phyloP scores from a whole-genome alignment of 2,329 filamentous ascomycete species.

The Penicillium nordicum region DNA sequence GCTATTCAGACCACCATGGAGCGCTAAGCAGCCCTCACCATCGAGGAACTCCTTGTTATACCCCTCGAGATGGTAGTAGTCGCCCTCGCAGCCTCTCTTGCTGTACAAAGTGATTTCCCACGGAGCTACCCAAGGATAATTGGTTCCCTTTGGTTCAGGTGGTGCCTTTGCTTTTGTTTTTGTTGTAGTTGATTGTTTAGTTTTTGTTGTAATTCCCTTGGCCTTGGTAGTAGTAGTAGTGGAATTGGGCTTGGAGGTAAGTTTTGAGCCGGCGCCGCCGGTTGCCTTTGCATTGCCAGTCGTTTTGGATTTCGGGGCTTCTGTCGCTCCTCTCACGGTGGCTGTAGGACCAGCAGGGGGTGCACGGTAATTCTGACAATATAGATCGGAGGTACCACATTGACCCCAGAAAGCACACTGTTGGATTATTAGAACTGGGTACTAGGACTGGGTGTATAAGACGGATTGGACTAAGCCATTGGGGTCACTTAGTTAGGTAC shows the following conservation, averaged over 20 bases:
- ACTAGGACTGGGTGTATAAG: too few relatives aligned
- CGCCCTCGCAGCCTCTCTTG: background rate
- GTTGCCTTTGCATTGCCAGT: background rate
- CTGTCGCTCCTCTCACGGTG: background rate
- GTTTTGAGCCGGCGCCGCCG: background rate
- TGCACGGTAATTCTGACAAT: background rate
- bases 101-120: conserved; percentile 2
- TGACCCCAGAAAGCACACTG: conserved; percentile 4
- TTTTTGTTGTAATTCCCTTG: background rate
- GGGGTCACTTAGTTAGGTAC: background rate
- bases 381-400: background rate
- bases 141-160: background rate
- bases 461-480: too few relatives aligned
- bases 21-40: background rate
- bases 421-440: background rate
- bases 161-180: background rate
- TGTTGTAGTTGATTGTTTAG: background rate
- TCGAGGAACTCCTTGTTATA: background rate
- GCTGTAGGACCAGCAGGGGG: background rate
- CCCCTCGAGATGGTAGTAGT: conserved; percentile 1
- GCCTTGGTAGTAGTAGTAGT: background rate
- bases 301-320: background rate
- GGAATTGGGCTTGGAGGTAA: background rate
- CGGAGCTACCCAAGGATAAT: background rate
- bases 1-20: conserved; percentile 1